phyloP scores from a whole-genome alignment of 495 filamentous ascomycete species.

The Sporormia fimetaria region DNA sequence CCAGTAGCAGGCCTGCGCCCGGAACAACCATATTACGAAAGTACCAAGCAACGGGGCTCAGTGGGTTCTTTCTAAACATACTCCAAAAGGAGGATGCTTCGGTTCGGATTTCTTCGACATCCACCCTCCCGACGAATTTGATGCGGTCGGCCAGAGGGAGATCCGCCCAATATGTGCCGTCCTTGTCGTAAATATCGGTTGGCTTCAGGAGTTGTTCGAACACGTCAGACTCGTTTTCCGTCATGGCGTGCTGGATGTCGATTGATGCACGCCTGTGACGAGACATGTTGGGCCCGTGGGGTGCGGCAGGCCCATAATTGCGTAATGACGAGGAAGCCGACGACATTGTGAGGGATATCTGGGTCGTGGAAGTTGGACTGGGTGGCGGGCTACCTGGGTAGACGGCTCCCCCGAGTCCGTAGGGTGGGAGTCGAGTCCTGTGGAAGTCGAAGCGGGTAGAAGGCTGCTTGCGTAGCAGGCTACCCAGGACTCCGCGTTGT shows the following conservation, averaged over 20 bases:
- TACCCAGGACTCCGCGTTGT: no score
- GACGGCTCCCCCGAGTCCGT: no score
- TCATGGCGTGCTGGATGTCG: conserved; percentile 37
- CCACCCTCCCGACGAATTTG: conserved; percentile 58
- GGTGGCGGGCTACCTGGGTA: neutral
- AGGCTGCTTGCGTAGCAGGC: no score
- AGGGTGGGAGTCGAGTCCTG: conserved; percentile 1
- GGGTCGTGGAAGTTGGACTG: no score
- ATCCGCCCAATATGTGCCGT: conserved; percentile 89
- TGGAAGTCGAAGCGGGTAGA: no score
- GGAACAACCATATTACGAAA: conserved; percentile 79
- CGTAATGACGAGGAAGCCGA: conserved; percentile 25
- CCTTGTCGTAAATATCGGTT: conserved; percentile 65
- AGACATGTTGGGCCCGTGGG: conserved; percentile 33
- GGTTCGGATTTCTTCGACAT: conserved; percentile 49
- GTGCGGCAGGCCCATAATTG: conserved; percentile 42
- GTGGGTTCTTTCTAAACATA: conserved; percentile 71
- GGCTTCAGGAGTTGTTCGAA: conserved; percentile 66
- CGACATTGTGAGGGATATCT: no score
- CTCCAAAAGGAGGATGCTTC: conserved; percentile 56
- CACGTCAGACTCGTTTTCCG: conserved; percentile 53
- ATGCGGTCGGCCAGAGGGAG: conserved; percentile 52
- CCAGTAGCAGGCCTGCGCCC: conserved; percentile 75
- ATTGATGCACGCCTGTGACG: conserved; percentile 28
- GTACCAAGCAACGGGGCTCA: conserved; percentile 71